Conservation (phyloP, 2,329 filamentous ascomycete species). For the Xylariaceae sp. region DNA sequence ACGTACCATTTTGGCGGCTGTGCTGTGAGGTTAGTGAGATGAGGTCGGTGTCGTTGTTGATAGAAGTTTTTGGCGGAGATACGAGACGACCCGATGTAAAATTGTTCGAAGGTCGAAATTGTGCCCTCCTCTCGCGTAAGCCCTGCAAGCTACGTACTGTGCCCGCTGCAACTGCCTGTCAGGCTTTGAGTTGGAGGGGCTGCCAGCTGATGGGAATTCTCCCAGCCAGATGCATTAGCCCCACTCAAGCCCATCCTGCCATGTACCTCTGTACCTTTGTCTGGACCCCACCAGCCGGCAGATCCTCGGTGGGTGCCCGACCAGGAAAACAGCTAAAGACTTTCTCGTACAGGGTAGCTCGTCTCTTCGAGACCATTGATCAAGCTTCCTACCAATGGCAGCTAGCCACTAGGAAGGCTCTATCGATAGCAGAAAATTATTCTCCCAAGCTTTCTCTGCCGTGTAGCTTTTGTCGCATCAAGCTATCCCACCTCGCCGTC, state of each 20-base stretch:
- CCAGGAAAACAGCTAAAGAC: conserved; percentile 4
- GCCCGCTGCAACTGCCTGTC: neutral
- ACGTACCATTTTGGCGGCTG: conserved; percentile 56
- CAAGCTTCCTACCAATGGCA: neutral
- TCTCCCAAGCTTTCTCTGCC: conserved; percentile 20
- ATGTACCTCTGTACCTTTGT: neutral
- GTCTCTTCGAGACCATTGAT: conserved; percentile 4
- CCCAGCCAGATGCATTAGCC: too few species aligned
- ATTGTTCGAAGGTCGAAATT: conserved; percentile 37
- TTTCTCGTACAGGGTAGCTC: neutral
- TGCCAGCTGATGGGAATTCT: too few species aligned
- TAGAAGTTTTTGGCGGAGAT: conserved; percentile 40
- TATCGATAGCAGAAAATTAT: conserved; percentile 21
- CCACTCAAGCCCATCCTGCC: neutral
- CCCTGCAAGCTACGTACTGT: conserved; percentile 12
- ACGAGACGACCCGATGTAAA: conserved; percentile 42
- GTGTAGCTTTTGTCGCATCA: conserved; percentile 16
- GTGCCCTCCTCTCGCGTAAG: conserved; percentile 44
- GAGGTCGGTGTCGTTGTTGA: conserved; percentile 52
- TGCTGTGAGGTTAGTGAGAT: conserved; percentile 48
- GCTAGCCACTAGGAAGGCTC: too few species aligned
- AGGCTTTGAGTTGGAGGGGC: too few species aligned
- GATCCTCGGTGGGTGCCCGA: conserved; percentile 15
- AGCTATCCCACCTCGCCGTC: conserved; percentile 9
- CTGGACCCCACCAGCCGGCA: conserved; percentile 8